Conservation (phyloP, 129 eudicot genomes). For the Flaveria linearis region DNA sequence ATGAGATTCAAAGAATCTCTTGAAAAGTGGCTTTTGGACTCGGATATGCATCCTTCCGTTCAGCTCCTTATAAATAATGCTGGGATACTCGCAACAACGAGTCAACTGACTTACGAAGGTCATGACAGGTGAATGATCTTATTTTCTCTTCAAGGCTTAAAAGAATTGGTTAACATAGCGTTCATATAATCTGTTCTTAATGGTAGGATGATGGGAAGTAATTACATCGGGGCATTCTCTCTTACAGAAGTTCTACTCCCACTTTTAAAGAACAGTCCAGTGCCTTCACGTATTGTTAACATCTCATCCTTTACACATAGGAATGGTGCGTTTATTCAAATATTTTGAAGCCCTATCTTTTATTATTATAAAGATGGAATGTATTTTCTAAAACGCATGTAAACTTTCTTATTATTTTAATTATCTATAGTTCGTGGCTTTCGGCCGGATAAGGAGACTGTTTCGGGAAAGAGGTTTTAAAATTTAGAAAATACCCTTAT, state of each 20-base stretch:
- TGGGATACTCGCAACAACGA: constrained; percentile 84
- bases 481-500: constrained; percentile 54
- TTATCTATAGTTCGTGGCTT: constrained; percentile 48
- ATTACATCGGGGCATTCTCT: constrained; percentile 82
- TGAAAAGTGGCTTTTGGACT: constrained; percentile 73
- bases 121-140: constrained; percentile 59
- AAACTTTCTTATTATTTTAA: not conserved
- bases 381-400: too few relatives aligned
- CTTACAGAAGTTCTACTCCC: constrained; percentile 74
- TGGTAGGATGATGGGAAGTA: constrained; percentile 85
- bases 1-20: constrained; percentile 60
- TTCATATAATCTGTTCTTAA: constrained; percentile 16
- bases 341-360: not conserved
- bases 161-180: not conserved
- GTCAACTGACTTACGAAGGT: constrained; percentile 60
- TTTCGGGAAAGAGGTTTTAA: constrained; percentile 54
- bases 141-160: not conserved
- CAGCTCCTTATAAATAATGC: constrained; percentile 93
- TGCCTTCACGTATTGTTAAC: constrained; percentile 82
- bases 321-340: constrained; percentile 51
- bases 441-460: constrained; percentile 49
- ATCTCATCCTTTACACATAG: constrained; percentile 93
- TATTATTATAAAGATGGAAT: too few relatives aligned
- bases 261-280: constrained; percentile 66
- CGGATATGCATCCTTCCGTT: constrained; percentile 71